These are phyloP conservation scores for Penicillium macrosclerotiorum DNA, from an alignment of 495 filamentous ascomycete genomes.

Conservation along the genomic window DNA sequence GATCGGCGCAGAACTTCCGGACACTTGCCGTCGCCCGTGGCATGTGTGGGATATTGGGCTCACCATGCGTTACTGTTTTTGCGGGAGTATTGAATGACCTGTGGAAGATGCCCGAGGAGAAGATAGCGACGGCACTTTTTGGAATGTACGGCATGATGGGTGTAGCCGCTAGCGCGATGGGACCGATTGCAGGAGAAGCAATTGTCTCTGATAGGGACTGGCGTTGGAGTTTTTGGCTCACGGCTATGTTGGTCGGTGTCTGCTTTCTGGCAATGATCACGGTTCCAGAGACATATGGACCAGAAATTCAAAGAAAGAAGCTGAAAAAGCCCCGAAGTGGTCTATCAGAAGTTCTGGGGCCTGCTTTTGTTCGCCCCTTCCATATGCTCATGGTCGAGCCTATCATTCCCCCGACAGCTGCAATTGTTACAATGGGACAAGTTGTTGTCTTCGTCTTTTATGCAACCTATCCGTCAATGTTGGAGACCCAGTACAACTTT, in stretches of 20 bases:
- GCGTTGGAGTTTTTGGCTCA: conserved; percentile 11
- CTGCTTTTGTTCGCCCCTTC: conserved; percentile 1
- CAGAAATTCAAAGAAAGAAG: conserved; percentile 3
- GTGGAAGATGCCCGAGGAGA: conserved; percentile 8
- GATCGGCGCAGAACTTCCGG: background rate
- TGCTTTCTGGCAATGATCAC: conserved; percentile 5
- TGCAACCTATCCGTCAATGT: conserved; percentile 1
- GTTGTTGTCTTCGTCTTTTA: conserved; percentile 11
- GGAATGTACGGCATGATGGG: conserved; percentile 3
- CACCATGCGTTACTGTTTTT: conserved; percentile 1
- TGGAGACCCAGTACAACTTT: conserved; percentile 4
- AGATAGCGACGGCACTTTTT: background rate
- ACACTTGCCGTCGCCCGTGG: conserved; percentile 4
- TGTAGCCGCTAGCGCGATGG: background rate
- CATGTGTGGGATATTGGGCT: conserved; percentile 1
- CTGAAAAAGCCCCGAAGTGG: conserved; percentile 1
- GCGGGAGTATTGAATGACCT: conserved; percentile 9
- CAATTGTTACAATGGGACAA: conserved; percentile 6
- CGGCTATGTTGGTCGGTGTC: conserved; percentile 6
- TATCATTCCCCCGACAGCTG: conserved; percentile 8
- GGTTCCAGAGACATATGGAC: conserved; percentile 6
- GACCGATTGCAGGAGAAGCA: conserved; percentile 5
- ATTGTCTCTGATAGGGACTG: conserved; percentile 1
- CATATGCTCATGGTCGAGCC: conserved; percentile 7
- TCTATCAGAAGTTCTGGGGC: background rate